A percentile compares a stretch with the other conserved stretches of the same genome.
phyloP scores from a whole-genome alignment of 179 eudicot genomes.

The Carnegiea gigantea region DNA sequence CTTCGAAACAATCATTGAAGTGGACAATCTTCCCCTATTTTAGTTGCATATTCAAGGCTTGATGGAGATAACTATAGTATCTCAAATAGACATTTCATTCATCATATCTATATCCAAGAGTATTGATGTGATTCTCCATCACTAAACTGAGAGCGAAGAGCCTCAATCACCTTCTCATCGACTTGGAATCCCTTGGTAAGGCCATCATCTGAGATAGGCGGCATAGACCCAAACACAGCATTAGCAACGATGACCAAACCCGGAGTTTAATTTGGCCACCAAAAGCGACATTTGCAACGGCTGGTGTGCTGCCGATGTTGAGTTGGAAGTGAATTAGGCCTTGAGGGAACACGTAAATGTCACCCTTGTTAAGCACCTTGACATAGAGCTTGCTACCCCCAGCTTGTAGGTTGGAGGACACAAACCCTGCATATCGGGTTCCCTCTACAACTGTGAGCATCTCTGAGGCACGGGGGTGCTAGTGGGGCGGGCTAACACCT shows the following conservation, averaged over 20 bases:
- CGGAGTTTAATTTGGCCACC: conserved; percentile 31
- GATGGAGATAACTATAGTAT: too few species aligned
- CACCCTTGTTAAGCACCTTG: conserved; percentile 23
- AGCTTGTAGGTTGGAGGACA: conserved; percentile 3
- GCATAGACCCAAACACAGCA: conserved; percentile 33
- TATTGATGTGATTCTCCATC: too few species aligned
- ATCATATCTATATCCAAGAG: too few species aligned
- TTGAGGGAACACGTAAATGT: conserved; percentile 32
- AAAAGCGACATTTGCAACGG: conserved; percentile 28
- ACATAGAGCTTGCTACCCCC: conserved; percentile 19
- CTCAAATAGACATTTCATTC: too few species aligned
- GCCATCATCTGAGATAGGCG: conserved; percentile 18
- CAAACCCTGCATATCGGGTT: conserved; percentile 21
- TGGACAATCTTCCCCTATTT: too few species aligned
- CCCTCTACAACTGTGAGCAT: not conserved
- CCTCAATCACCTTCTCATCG: conserved; percentile 14
- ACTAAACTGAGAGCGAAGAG: conserved; percentile 26
- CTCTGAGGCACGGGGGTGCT: too few species aligned
- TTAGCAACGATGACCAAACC: conserved; percentile 22
- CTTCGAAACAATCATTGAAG: too few species aligned
- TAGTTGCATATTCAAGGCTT: too few species aligned
- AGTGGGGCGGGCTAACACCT: too few species aligned
- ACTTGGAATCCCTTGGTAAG: conserved; percentile 32
- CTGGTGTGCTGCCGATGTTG: conserved; percentile 25
- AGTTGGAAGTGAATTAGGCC: conserved; percentile 31